phyloP scores from a whole-genome alignment of 345 rosid genomes.

The Hibiscus trionum region DNA sequence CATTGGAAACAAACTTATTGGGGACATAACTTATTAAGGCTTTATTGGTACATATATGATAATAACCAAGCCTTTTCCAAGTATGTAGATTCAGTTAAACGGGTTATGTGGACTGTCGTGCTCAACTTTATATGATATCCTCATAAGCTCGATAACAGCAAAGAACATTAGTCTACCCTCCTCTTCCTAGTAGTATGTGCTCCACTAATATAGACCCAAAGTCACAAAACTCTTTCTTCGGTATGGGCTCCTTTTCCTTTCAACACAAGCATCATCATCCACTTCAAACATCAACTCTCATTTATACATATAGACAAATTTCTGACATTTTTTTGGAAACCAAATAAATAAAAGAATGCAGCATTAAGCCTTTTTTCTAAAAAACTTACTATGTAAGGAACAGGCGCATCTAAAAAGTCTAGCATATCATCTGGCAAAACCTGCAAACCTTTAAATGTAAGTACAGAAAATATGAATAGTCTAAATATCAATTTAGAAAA shows the following conservation, averaged over 20 bases:
- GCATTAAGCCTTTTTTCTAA: background rate
- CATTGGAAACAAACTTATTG: background rate
- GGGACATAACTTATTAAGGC: background rate
- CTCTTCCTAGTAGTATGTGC: background rate
- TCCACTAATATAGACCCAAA: background rate
- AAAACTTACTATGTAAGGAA: slow-evolving; percentile 80
- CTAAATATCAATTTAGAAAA: background rate
- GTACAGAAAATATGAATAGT: slow-evolving; percentile 6
- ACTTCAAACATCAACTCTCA: background rate
- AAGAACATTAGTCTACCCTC: background rate
- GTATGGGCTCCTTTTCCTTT: background rate
- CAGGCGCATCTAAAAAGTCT: slow-evolving; percentile 95
- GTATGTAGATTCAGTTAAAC: background rate
- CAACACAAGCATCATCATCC: background rate
- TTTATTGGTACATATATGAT: background rate
- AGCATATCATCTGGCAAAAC: slow-evolving; percentile 93
- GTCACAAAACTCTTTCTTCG: background rate
- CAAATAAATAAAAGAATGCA: background rate
- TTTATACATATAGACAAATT: background rate
- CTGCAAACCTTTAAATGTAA: slow-evolving; percentile 34
- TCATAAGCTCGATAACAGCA: background rate
- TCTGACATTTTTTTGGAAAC: background rate
- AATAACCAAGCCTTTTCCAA: background rate
- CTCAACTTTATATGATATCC: background rate
- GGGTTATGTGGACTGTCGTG: background rate